phyloP scores from a whole-genome alignment of 805 yeast species.

The Gaillardinia entomophila region DNA sequence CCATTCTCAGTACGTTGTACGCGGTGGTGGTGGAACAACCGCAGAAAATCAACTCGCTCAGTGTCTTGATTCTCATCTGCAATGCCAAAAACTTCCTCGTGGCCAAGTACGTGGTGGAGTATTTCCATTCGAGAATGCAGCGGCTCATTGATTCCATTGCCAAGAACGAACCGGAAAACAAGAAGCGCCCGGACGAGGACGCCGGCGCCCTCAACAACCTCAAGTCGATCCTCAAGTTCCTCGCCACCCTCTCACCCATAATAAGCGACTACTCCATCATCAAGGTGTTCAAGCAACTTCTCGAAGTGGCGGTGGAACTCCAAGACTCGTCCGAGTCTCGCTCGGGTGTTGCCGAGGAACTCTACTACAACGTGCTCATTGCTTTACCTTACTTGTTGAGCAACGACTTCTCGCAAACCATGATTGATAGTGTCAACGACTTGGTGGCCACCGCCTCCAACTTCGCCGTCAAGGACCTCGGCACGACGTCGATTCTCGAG shows the following conservation, averaged over 20 bases:
- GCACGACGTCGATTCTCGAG: constrained; percentile 19
- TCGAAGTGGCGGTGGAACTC: constrained; percentile 51
- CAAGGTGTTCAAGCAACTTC: constrained; percentile 46
- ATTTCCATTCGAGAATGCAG: constrained; percentile 60
- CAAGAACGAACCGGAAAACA: constrained; percentile 2
- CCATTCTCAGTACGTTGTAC: constrained; percentile 56
- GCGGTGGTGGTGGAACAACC: constrained; percentile 86
- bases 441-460: constrained; percentile 41
- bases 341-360: constrained; percentile 59
- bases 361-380: constrained; percentile 56
- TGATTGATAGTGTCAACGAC: constrained; percentile 34
- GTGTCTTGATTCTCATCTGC: constrained; percentile 60
- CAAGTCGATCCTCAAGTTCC: constrained; percentile 65
- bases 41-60: constrained; percentile 71
- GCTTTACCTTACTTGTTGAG: constrained; percentile 61
- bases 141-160: constrained; percentile 38
- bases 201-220: constrained; percentile 65
- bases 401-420: constrained; percentile 28
- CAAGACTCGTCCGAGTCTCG: constrained; percentile 38
- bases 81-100: constrained; percentile 59
- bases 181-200: constrained; percentile 15
- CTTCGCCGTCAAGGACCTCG: constrained; percentile 23
- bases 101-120: constrained; percentile 66
- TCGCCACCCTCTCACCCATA: constrained; percentile 62
- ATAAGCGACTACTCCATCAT: constrained; percentile 39